A percentile compares a stretch with the other conserved stretches of the same genome.
Conservation (phyloP, 2,329 filamentous ascomycete genomes). For the Calonectria montana region DNA sequence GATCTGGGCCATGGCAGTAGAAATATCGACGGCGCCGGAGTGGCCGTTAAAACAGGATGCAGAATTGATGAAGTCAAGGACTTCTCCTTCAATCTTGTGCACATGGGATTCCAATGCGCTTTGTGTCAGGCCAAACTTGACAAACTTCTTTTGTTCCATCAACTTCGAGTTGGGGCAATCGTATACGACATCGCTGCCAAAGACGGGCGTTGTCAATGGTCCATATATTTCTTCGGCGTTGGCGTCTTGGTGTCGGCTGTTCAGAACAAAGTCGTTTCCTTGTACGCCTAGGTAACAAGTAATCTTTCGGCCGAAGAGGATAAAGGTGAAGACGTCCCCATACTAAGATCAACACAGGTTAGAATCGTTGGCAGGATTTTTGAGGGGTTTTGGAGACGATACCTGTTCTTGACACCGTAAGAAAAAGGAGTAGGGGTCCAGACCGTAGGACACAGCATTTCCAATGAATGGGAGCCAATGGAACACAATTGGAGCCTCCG, state of each 20-base stretch:
- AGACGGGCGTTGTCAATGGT: constrained; percentile 66
- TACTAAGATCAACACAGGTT: constrained; percentile 47
- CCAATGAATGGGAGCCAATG: constrained; percentile 73
- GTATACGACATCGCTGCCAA: constrained; percentile 84
- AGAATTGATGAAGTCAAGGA: constrained; percentile 71
- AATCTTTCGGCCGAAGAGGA: constrained; percentile 62
- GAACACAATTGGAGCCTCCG: constrained; percentile 65
- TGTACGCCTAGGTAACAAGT: constrained; percentile 62
- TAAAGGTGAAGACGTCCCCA: constrained; percentile 66
- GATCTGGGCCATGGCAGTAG: constrained; percentile 77
- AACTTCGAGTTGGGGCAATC: constrained; percentile 87
- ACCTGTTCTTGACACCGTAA: constrained; percentile 74
- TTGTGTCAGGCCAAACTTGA: constrained; percentile 77
- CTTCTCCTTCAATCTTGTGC: constrained; percentile 76
- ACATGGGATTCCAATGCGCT: constrained; percentile 75
- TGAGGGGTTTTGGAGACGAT: constrained; percentile 1
- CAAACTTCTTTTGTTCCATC: constrained; percentile 91
- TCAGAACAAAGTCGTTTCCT: constrained; percentile 68
- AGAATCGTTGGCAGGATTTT: neutral
- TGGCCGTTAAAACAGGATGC: constrained; percentile 67
- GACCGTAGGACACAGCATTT: constrained; percentile 77
- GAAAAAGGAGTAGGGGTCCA: constrained; percentile 77
- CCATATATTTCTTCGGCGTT: constrained; percentile 67
- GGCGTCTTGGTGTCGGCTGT: constrained; percentile 64
- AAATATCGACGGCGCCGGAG: constrained; percentile 72